Evolutionary conservation across 2,329 filamentous ascomycete genomes (phyloP), one percentile per base, ranked within the genome.

Genomic region (Fusarium compactum): DNA sequence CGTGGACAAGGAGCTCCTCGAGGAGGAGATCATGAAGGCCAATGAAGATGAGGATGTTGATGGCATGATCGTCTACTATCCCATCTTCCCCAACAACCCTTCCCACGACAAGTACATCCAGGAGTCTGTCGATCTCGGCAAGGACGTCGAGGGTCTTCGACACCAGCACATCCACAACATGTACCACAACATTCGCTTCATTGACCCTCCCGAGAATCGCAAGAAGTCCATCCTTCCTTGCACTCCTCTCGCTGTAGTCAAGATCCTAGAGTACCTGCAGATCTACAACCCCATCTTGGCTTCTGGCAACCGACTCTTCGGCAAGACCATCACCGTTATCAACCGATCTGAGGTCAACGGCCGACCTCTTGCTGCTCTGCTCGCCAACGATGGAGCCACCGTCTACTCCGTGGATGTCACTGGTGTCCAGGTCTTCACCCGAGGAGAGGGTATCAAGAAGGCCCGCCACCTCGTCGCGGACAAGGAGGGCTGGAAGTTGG

Each of bases 111-210:
- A 93, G 80, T 98, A 98, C 81, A 90, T 99, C 72, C 95, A 98
- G 83, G 95, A 98, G 83, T 93, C 97, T 5, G 94, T 98, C 60
- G 90, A 93, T 60, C 87, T 97, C 45, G 84, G 88, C 80, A 98
- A 99, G 82, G 96, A 99, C 77, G 95, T 99, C 72, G 96, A 99
- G 82, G 96, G 96, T 38, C 89, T 99, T 62, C 94, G 92, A 75
- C 95, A 98, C 82, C 91, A 91, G 78, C 95, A 98, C 83, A 92
- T 98, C 78, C 95, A 95, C 88, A 99, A 99, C 87, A 98, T 99
- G 95, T 99, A 98, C 84, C 93, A 98, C 85, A 99, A 99, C 84
- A 89, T 97, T 76, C 93, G 96, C 71, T 98, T 95, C 84, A 86
- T 99, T 60, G 96, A 99, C 81, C 85, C 90, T 25, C 91, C 91